Percentiles rank a stretch among this genome's conserved stretches.
Evolutionary conservation across 2,329 filamentous ascomycete species (phyloP).

Genomic region (Phialophora expanda): DNA sequence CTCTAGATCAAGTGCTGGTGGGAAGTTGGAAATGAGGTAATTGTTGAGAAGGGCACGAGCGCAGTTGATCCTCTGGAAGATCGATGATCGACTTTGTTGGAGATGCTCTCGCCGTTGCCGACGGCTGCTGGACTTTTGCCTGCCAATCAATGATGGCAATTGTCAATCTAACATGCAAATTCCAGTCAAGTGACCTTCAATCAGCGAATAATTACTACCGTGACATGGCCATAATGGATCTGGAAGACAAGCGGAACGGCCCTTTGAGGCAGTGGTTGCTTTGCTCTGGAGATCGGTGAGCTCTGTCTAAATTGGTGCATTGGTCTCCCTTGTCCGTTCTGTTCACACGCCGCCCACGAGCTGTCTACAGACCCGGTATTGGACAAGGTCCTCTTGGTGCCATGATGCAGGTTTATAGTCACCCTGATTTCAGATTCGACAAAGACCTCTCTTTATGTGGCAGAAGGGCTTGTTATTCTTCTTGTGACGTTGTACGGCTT

Average conservation of each 20-base stretch:
- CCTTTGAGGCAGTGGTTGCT: background rate
- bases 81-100: conserved; percentile 6
- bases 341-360: background rate
- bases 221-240: background rate
- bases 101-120: conserved; percentile 10
- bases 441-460: background rate
- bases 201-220: background rate
- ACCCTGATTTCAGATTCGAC: background rate
- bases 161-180: background rate
- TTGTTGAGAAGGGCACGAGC: conserved; percentile 12
- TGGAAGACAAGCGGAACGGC: background rate
- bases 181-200: conserved; percentile 1
- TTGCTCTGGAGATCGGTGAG: background rate
- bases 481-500: background rate
- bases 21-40: conserved; percentile 17
- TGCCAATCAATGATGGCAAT: background rate
- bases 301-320: background rate
- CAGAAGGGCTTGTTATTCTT: background rate
- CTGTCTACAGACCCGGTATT: background rate
- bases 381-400: no score
- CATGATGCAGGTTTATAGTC: no score
- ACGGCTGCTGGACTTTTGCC: conserved; percentile 15
- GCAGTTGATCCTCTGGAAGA: conserved; percentile 12
- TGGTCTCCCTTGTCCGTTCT: background rate
- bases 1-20: background rate